Conservation (phyloP, 148 eudicot genomes). For the Heliosperma pusillum region DNA sequence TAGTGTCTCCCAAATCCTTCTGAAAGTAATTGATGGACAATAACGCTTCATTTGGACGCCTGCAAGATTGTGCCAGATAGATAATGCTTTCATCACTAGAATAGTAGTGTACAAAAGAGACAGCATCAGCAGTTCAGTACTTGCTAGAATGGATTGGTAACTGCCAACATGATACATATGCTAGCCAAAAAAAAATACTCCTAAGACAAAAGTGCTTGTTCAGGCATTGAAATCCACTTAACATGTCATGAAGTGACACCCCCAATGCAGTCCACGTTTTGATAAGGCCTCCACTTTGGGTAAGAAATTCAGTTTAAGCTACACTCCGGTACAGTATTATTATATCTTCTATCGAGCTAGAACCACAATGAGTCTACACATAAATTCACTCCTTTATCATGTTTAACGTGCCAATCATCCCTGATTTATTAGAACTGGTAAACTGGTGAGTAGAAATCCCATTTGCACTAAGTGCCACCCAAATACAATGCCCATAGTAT, state of each 20-base stretch:
- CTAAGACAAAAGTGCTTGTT: neutral
- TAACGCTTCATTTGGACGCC: slow-evolving; percentile 99
- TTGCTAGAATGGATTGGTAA: neutral
- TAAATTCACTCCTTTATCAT: neutral
- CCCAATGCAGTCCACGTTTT: neutral
- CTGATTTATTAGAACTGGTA: neutral
- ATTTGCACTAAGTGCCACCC: neutral
- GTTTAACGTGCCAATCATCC: neutral
- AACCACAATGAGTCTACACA: slow-evolving; percentile 8
- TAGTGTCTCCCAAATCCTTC: slow-evolving; percentile 93
- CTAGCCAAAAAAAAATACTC: slow-evolving; percentile 4
- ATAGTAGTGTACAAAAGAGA: neutral
- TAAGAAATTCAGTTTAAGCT: neutral
- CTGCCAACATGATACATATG: slow-evolving; percentile 3
- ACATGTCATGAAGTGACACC: neutral
- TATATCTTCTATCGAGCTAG: neutral
- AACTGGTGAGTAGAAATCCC: neutral
- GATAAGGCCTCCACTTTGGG: neutral
- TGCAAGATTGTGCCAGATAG: slow-evolving; percentile 26
- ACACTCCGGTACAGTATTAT: neutral
- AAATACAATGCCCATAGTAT: neutral
- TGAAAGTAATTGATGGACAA: slow-evolving; percentile 94
- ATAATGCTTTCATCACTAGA: slow-evolving; percentile 1
- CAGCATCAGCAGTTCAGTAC: neutral
- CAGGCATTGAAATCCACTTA: slow-evolving; percentile 1